phyloP scores from a whole-genome alignment of 441 rosid genomes.

The Iberis amara region DNA sequence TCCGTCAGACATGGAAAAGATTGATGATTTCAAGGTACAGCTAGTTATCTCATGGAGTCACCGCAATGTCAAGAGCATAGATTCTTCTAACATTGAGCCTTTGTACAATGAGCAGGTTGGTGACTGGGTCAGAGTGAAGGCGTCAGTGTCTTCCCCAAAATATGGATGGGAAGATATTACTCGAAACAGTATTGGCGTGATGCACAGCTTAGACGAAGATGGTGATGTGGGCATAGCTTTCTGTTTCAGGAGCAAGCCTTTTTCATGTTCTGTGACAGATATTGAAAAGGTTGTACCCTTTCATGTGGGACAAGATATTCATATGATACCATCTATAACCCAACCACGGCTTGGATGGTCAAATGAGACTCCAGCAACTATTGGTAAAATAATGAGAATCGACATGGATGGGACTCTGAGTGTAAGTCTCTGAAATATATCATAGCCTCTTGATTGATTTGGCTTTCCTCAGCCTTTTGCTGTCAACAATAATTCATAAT shows the following conservation, averaged over 20 bases:
- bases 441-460: conserved; percentile 1
- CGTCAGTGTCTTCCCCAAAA: conserved; percentile 90
- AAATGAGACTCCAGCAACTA: conserved; percentile 85
- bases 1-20: conserved; percentile 99
- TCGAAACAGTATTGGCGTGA: conserved; percentile 73
- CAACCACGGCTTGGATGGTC: conserved; percentile 99
- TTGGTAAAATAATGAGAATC: conserved; percentile 77
- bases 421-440: conserved; percentile 44
- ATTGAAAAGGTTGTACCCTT: conserved; percentile 87
- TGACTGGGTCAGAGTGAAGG: conserved; percentile 94
- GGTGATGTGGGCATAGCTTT: conserved; percentile 95
- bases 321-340: conserved; percentile 65
- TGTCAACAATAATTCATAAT: conserved; percentile 2
- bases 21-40: conserved; percentile 90
- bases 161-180: conserved; percentile 97
- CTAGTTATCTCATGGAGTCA: conserved; percentile 22
- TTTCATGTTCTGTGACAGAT: conserved; percentile 88
- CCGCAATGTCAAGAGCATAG: conserved; percentile 12
- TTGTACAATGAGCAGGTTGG: conserved; percentile 61
- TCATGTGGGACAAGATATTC: conserved; percentile 90
- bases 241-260: conserved; percentile 92
- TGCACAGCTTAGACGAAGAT: conserved; percentile 95
- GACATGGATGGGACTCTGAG: conserved; percentile 98
- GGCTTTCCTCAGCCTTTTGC: conserved; percentile 11
- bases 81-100: conserved; percentile 22